Conservation (phyloP, 176 grass and related monocot genomes). For the Oryza rufipogon region DNA sequence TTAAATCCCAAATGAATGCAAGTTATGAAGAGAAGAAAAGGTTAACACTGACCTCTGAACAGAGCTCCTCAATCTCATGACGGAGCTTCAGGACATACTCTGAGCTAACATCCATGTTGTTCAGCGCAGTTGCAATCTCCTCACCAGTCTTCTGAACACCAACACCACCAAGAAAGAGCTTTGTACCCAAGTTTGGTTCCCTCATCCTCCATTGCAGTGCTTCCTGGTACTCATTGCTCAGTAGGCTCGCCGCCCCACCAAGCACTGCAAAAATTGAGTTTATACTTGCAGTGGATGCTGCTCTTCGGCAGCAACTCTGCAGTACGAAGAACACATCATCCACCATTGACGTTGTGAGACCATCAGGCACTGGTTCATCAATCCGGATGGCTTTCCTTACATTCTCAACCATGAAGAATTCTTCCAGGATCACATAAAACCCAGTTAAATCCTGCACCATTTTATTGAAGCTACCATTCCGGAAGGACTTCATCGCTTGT, state of each 20-base stretch:
- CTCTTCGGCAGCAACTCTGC: conserved; percentile 81
- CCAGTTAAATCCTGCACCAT: conserved; percentile 79
- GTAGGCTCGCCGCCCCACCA: conserved; percentile 66
- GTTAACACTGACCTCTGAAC: conserved; percentile 55
- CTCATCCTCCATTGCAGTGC: conserved; percentile 79
- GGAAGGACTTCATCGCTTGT: conserved; percentile 71
- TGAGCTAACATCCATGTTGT: conserved; percentile 92
- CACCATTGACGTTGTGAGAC: conserved; percentile 86
- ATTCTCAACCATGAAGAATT: conserved; percentile 99
- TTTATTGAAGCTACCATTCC: conserved; percentile 77
- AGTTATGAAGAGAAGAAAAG: conserved; percentile 13
- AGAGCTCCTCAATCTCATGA: conserved; percentile 88
- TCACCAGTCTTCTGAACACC: conserved; percentile 83
- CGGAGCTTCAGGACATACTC: conserved; percentile 90
- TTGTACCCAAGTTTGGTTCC: conserved; percentile 83
- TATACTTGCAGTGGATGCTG: conserved; percentile 83
- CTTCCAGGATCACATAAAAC: conserved; percentile 93
- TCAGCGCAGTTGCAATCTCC: conserved; percentile 85
- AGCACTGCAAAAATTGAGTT: conserved; percentile 85
- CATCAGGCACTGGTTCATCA: conserved; percentile 69
- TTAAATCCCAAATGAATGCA: conserved; percentile 12
- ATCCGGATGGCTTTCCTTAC: conserved; percentile 91
- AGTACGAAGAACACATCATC: conserved; percentile 90
- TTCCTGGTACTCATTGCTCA: conserved; percentile 96
- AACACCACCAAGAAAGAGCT: conserved; percentile 88